Evolutionary conservation across 164 flowering plant genomes (phyloP), one percentile per base, ranked within the genome.

Genomic region (Cinnamomum chago): DNA sequence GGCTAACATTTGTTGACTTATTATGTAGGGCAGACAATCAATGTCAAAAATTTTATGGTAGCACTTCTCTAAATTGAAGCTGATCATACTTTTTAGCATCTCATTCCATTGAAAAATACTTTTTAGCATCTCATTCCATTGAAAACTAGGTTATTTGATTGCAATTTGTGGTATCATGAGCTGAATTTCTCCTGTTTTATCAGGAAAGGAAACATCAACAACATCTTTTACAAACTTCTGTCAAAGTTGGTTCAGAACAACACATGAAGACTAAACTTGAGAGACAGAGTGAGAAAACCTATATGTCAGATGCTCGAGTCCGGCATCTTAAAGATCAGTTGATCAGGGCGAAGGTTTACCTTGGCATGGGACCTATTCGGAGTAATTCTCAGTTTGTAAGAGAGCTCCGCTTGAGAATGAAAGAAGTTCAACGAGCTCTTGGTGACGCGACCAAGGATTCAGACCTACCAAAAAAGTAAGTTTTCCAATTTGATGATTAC

Each of bases 381-480:
- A 89, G 78, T 83, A 92, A 92, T 80, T 79, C 95, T 27, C 92
- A 84, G 58, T 85, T 88, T 47, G 76, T 81, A 15, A 88, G 87
- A 80, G 98, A 90, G 84, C 91, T 93, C 50, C 85, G 93, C 27
- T 74, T 78, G 30, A 86, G 95, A 52, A 75, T 90, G 25, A 93
- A 89, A 79, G 98, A 93, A 82, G 89, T 88, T 76, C 88, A 83
- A 67, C 83, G 89, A 70, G 84, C 84, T 73, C 82, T 93, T 74
- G 97, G 93, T 28, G 94, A 82, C 81, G 94, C 93, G 70, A 81
- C 81, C 73, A 93, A 87, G 81, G 97, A 92, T 83, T 84, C 92
- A 50, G 92, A 90, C 1, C 83, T 93, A 18, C 90, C 94, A 65
- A 87, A 77, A 73, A 87, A 74, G 98, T 93, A 76, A 78, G 64